Evolutionary conservation across 2,329 filamentous ascomycete genomes (phyloP), one percentile per base, ranked within the genome.

Genomic region (Pyricularia sp.): DNA sequence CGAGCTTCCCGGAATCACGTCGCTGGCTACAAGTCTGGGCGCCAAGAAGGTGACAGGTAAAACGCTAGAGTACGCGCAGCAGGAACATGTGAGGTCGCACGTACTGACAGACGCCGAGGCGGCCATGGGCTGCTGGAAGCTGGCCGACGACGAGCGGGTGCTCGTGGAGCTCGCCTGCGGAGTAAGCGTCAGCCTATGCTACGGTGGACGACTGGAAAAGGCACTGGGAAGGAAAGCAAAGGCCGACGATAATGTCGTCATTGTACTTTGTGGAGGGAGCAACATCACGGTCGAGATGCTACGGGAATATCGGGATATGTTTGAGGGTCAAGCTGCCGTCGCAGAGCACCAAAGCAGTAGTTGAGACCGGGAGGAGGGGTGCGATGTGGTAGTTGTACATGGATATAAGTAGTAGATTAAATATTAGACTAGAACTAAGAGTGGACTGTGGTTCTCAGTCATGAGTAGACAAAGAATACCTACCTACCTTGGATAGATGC

Each of bases 11-110:
- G 84, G 79, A 28, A 93, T 95, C 73, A 92, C 90, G 9, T 90
- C 86, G 25, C 84, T 90, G 68, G 92, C 92, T 0, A 92, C 87
- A 0, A 89, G 85, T 50, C 81, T 95, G 0, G 92, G 92, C 0
- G 89, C 88, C 1, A 81, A 84, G 20, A 82, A 83, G n/a, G 90
- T 94, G 4, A 87, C 88, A 20, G 80, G 85, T 17, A 30, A 63
- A 17, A 63, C 59, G 71, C 87, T 85, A 0, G 78, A 83, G 63
- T 75, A 78, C 68, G 80, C 81, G 26, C 73, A 79, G 20, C 77
- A 78, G 64, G 50, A 28, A 11, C 23, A 66, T 20, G 59, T 63
- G 5, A 26, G 23, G 59, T 28, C 59, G 59, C 59, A 63, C 25
- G 59, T 63, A 25, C 6, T 63, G 59, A 63, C 59, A 14, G 59